These are phyloP conservation scores for Lycium barbarum DNA, from an alignment of 257 asterid genomes.

Conservation along the genomic window DNA sequence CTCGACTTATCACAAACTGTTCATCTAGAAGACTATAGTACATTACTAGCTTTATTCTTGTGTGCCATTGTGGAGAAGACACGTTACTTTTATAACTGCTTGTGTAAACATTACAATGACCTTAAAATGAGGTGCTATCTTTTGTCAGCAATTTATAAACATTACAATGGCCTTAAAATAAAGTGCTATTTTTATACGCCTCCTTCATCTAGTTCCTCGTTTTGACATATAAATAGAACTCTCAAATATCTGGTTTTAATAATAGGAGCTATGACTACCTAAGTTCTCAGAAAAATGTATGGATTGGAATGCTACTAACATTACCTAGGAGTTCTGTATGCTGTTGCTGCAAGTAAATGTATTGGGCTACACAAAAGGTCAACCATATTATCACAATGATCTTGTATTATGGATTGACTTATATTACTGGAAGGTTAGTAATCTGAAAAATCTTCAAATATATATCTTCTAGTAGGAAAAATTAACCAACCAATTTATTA, in stretches of 20 bases:
- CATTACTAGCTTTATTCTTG: slow-evolving; percentile 13
- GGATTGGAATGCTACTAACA: background rate
- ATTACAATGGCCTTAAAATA: no score
- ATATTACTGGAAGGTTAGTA: background rate
- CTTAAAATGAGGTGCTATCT: background rate
- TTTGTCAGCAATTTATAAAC: background rate
- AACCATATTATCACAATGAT: background rate
- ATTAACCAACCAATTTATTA: background rate
- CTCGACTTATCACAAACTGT: background rate
- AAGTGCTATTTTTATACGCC: no score
- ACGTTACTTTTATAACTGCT: background rate
- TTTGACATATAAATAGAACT: slow-evolving; percentile 1
- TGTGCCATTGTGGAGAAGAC: background rate
- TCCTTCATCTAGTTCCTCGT: background rate
- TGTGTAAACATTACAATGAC: background rate
- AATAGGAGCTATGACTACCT: background rate
- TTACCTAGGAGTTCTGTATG: background rate
- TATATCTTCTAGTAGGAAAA: background rate
- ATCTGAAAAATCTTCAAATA: slow-evolving; percentile 17
- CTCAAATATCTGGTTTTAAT: background rate
- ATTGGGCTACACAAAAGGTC: no score
- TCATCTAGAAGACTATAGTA: background rate
- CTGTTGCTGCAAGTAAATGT: background rate
- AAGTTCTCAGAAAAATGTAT: background rate
- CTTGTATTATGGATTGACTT: background rate